Evolutionary conservation across 163 green algal genomes (phyloP), one percentile per base, ranked within the genome.

Genomic region (Coccomyxa subellipsoidea): DNA sequence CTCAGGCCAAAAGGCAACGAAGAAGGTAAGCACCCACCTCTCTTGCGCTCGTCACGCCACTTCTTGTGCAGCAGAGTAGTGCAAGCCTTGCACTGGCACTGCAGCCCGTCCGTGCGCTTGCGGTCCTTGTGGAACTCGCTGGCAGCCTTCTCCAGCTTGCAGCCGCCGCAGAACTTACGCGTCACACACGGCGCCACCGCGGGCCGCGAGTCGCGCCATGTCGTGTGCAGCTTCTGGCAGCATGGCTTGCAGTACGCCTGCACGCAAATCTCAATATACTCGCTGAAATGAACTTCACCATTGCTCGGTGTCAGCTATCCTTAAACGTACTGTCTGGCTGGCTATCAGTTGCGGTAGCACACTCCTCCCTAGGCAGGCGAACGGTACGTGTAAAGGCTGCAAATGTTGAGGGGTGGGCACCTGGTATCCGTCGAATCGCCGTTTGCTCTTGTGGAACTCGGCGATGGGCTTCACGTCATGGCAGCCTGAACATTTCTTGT

Each of bases 81-180:
- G 71, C 31, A 40, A 10, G n/a, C 25, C 71, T 47, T 40, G 32
- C 71, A 77, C 71, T 77, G 32, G 71, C n/a, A 27, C 66, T 73
- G 71, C 71, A 77, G 71, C n/a, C 32, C 71, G 23, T 40, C 71
- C 9, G 31, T 77, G 71, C 32, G 32, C 71, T 77, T 77, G 34
- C 71, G 31, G 32, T 77, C 71, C 21, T 7, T 9, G 4, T 77
- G 32, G 71, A 77, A 77, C n/a, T 77, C 71, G 71, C 36, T 39
- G 10, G 71, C 71, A 18, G 71, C 8, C 71, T 77, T 77, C 32
- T 15, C 18, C 32, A 32, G 31, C 71, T 77, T 77, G 71, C 71
- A 77, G 31, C 71, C 32, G 66, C 66, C 66, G 29, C 66, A 73
- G 18, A 34, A 2, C 47, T 59, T 59, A 18, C 47, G 21, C 4